A percentile compares a stretch with the other conserved stretches of the same genome.
phyloP scores from a whole-genome alignment of 2,329 filamentous ascomycete genomes.

The Cladobotryum protrusum region DNA sequence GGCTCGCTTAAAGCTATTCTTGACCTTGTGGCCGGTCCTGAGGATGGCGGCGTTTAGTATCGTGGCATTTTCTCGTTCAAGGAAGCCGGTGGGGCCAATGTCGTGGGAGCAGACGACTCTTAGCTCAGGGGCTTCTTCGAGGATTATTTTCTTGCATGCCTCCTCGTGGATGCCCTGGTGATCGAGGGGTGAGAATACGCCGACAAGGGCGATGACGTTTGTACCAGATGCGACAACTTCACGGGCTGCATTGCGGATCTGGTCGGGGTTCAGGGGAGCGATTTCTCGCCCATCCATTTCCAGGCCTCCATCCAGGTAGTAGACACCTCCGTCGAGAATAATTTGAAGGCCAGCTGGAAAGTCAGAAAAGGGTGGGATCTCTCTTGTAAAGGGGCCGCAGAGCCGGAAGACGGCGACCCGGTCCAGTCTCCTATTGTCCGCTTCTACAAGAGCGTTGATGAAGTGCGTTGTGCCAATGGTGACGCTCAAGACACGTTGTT shows the following conservation, averaged over 20 bases:
- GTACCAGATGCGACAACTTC: slow-evolving; percentile 32
- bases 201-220: slow-evolving; percentile 34
- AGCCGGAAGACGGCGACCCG: slow-evolving; percentile 41
- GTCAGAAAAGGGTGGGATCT: slow-evolving; percentile 40
- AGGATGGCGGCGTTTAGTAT: slow-evolving; percentile 50
- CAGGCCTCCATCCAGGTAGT: slow-evolving; percentile 40
- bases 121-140: slow-evolving; percentile 27
- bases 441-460: slow-evolving; percentile 43
- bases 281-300: slow-evolving; percentile 45
- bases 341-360: slow-evolving; percentile 35
- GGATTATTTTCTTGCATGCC: slow-evolving; percentile 31
- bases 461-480: slow-evolving; percentile 47
- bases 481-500: slow-evolving; percentile 37
- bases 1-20: slow-evolving; percentile 40
- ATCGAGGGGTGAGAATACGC: slow-evolving; percentile 42
- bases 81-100: slow-evolving; percentile 38
- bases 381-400: slow-evolving; percentile 38
- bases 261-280: slow-evolving; percentile 27
- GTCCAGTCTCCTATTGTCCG: slow-evolving; percentile 35
- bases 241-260: slow-evolving; percentile 29
- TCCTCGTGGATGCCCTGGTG: slow-evolving; percentile 35
- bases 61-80: slow-evolving; percentile 47
- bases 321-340: slow-evolving; percentile 35
- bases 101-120: slow-evolving; percentile 37
- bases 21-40: slow-evolving; percentile 40